These are phyloP conservation scores for Puccinia hordei DNA, from an alignment of 1,284 basidiomycete genomes.

Conservation along the genomic window DNA sequence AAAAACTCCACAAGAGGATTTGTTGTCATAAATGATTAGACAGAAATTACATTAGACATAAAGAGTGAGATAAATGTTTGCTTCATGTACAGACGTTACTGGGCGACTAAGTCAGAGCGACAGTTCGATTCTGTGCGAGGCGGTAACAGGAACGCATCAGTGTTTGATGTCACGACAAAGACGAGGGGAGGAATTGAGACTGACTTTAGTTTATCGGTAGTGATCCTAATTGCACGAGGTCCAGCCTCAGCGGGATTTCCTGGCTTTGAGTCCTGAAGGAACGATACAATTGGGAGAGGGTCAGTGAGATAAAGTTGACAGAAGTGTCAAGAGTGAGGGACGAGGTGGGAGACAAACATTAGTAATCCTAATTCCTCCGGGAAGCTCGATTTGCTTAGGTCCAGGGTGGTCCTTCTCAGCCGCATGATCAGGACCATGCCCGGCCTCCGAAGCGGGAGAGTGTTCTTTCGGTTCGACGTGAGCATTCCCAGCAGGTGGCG, in stretches of 20 bases:
- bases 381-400: background rate
- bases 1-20: background rate
- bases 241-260: conserved; percentile 1
- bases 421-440: background rate
- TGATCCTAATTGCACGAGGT: background rate
- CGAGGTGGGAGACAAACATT: background rate
- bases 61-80: background rate
- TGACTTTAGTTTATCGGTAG: background rate
- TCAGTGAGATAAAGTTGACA: background rate
- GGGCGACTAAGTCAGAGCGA: background rate
- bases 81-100: background rate
- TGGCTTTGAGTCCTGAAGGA: background rate
- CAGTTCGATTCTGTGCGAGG: conserved; percentile 5
- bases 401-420: conserved; percentile 8
- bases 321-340: background rate
- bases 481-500: background rate
- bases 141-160: background rate
- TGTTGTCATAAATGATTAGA: too few relatives aligned
- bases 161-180: background rate
- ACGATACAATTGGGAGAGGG: background rate
- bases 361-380: background rate
- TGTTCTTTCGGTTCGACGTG: background rate
- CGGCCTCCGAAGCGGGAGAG: background rate
- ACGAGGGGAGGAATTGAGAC: background rate
- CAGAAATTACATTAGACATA: background rate